phyloP scores from a whole-genome alignment of 2,329 filamentous ascomycete species.

The Apiospora koreana region DNA sequence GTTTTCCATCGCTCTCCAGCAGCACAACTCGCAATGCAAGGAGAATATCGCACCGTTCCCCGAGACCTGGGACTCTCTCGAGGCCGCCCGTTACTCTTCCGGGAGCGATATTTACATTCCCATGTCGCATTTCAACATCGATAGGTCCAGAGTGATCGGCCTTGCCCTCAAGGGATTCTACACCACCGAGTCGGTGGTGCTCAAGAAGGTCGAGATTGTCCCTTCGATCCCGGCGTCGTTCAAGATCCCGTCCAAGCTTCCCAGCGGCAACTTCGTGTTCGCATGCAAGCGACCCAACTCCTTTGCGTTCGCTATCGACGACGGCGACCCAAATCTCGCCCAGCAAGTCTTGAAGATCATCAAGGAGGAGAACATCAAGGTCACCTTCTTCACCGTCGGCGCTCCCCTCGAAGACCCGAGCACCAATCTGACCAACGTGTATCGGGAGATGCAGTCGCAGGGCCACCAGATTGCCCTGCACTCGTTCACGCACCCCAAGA shows the following conservation, averaged over 20 bases:
- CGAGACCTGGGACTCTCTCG: conserved; percentile 67
- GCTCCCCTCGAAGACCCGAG: conserved; percentile 57
- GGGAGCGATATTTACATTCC: conserved; percentile 66
- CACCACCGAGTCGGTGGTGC: conserved; percentile 46
- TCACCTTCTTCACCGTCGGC: conserved; percentile 73
- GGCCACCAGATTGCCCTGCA: conserved; percentile 72
- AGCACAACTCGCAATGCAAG: conserved; percentile 65
- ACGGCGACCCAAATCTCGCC: conserved; percentile 61
- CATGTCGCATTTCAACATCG: conserved; percentile 64
- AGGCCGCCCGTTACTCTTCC: conserved; percentile 59
- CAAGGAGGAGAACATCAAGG: conserved; percentile 60
- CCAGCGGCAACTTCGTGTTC: conserved; percentile 62
- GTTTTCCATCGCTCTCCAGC: conserved; percentile 66
- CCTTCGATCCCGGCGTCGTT: conserved; percentile 51
- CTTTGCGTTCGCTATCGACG: conserved; percentile 73
- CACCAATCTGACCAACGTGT: conserved; percentile 64
- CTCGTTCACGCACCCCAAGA: conserved; percentile 69
- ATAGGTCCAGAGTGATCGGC: conserved; percentile 56
- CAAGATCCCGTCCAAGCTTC: conserved; percentile 58
- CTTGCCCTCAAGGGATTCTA: conserved; percentile 68
- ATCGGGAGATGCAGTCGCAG: conserved; percentile 60
- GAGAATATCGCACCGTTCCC: conserved; percentile 58
- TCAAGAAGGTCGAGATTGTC: conserved; percentile 64
- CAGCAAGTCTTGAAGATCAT: conserved; percentile 63
- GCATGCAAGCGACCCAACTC: conserved; percentile 68